Base-by-base conservation (phyloP, 208 protist genomes). In the Trypanosoma caninum region DNA sequence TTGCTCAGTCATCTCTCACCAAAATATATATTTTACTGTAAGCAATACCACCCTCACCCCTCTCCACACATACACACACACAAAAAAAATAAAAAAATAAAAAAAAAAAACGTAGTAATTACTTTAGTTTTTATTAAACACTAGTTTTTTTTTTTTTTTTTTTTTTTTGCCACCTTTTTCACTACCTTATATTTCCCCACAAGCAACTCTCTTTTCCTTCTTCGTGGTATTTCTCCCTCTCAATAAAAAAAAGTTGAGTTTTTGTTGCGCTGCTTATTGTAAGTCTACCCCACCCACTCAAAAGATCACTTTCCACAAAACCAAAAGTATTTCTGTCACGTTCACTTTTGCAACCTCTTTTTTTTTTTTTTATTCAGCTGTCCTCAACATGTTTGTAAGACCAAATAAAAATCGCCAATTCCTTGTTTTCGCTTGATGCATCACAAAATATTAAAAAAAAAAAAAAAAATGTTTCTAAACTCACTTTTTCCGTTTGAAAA, bases 111-210 rank as follows among this genome's bases (percentile, higher is more conserved):
- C 1, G 22, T 35, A 55, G 25, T 35, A 48, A 53, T 4, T 23
- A 58, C 20, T 33, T 18, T 37, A 62, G n/a, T 33, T 22, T 51
- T 34, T 11, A 25, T 23, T 25, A 11, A 40, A 37, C 45, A 51
- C 4, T 54, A n/a, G 2, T 3, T 11, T 64, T 7, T 22, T 22
- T 54, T 54, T 54, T 16, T 25, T 42, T n/a, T 28, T 58, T 35
- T 31, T 31, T 41, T 14, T 63, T 2, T 63, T 38, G 46, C 57
- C 42, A 22, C 63, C 35, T 53, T 4, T 54, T 59, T 65, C 22
- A 53, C 35, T 38, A 7, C 34, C 34, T 38, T 7, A 38, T 13
- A 38, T 38, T 38, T 38, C 13, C 13, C 13, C 34, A 14, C 34
- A 38, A 14, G 7, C 34, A 7, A 7, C 9, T 38, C 34, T 38